Base-by-base conservation (phyloP, 768 basidiomycete species). In the Termitomyces sp. region DNA sequence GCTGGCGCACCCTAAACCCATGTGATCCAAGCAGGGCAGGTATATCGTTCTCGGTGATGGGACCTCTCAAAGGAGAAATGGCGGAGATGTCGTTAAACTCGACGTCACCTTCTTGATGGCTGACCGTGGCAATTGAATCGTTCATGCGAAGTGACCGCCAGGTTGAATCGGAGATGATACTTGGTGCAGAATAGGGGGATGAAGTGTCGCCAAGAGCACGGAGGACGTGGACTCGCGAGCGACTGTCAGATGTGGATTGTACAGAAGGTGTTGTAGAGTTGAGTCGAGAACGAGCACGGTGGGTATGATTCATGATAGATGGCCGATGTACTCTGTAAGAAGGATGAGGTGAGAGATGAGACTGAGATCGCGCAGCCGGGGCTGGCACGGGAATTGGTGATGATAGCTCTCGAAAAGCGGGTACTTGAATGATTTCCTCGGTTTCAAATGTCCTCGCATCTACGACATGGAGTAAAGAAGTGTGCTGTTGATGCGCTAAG, bases 371-470 rank as follows among this genome's bases (percentile, higher is more conserved):
- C 24, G 61, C 52, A 3, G 32, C 29, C 5, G 53, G 56, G 3
- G 62, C 34, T 14, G 65, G 50, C 5, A 49, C 32, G 2, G 53
- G 55, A 7, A 59, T 37, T 16, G 65, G 51, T 8, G 55, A 34
- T 27, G 61, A 51, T 26, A 55, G 61, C 61, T 49, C 46, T 56
- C 57, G 67, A 52, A 75, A 68, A 26, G 71, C 71, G 4, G 86
- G 86, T 46, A 88, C 77, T 53, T 77, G 81, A 20, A 91, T 68
- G 18, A 87, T 78, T 59, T 90, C 85, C 60, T 89, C 86, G 6
- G 80, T 81, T 66, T 92, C 86, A 63, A 95, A 95, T 0, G 92
- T 94, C 46, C 85, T 79, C 4, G 93, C 92, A 65, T 97, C 94
- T 49, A 96, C 76, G 56, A 95, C 77, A 65, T 97, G 94, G 8